Base-by-base conservation (phyloP, 345 rosid genomes). In the Aethionema arabicum region DNA sequence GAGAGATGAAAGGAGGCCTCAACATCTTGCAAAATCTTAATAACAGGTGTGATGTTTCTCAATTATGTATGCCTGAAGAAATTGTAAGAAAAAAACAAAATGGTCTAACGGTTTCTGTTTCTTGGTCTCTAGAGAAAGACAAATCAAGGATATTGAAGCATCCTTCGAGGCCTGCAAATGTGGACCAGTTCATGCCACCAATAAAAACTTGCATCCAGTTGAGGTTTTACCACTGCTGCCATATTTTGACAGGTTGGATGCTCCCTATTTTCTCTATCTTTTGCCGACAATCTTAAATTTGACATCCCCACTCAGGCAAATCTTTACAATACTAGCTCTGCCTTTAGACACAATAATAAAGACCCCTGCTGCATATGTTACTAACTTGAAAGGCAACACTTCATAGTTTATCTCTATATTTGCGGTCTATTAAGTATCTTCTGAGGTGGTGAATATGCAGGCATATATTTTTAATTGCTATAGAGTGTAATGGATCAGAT, bases 121-220 rank as follows among this genome's bases (percentile, higher is more conserved):
- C 8, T 32, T 40, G 53, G 11, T 53, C 37, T 65, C 47, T 86
- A 93, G 96, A 84, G 92, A 84, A 68, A 87, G 92, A 54, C 95
- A 86, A 72, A 93, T 90, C 71, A 90, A 87, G 76, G 99, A 83
- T 56, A 93, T 93, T 50, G 87, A 86, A 73, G 87, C 90, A 69
- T 83, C 96, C 16, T 93, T 93, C 67, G 89, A 75, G 75, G 91
- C 95, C 39, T 73, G 78, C 83, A 93, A 93, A 78, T 70, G 78
- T 38, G 80, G 66, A 5, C 99, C 95, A 54, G 77, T 87, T 62
- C 99, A 93, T 74, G 89, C 97, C 67, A 86, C 95, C 43, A 84
- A 87, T 73, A 93, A 86, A 78, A 76, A 71, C 48, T 78, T 93
- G 57, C 76, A 74, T 38, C 88, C 97, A 32, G 73, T 87, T 42